Evolutionary conservation across 116 monocot genomes (phyloP).

Genomic region (Phalaenopsis hybrid): DNA sequence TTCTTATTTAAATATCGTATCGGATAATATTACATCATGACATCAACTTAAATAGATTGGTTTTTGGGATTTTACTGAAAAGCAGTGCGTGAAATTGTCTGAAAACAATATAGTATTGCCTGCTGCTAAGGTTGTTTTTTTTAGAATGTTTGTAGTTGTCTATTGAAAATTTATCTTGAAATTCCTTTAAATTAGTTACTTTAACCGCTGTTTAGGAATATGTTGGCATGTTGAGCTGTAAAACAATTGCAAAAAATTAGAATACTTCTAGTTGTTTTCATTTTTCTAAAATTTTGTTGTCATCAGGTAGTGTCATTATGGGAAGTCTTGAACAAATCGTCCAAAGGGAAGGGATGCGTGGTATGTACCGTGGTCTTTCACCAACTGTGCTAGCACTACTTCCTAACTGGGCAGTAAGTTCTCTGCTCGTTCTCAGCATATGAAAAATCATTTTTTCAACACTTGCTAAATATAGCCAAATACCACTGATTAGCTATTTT

Average conservation of each 20-base stretch:
- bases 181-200: background rate
- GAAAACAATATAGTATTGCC: background rate
- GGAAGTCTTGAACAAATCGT: conserved; percentile 74
- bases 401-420: conserved; percentile 86
- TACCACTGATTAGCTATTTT: background rate
- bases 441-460: background rate
- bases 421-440: background rate
- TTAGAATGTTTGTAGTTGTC: background rate
- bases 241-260: background rate
- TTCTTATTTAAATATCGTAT: background rate
- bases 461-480: background rate
- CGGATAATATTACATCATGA: background rate
- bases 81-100: too few relatives aligned
- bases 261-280: background rate
- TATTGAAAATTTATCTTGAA: background rate
- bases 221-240: background rate
- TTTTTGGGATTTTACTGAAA: background rate
- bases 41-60: background rate
- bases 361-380: conserved; percentile 87
- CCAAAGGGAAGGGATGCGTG: conserved; percentile 72
- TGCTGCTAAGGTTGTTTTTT: background rate
- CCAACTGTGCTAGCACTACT: conserved; percentile 82
- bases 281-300: background rate
- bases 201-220: background rate
- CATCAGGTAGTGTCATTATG: conserved; percentile 69